phyloP scores from a whole-genome alignment of 768 basidiomycete genomes.

The Lactarius sp. region DNA sequence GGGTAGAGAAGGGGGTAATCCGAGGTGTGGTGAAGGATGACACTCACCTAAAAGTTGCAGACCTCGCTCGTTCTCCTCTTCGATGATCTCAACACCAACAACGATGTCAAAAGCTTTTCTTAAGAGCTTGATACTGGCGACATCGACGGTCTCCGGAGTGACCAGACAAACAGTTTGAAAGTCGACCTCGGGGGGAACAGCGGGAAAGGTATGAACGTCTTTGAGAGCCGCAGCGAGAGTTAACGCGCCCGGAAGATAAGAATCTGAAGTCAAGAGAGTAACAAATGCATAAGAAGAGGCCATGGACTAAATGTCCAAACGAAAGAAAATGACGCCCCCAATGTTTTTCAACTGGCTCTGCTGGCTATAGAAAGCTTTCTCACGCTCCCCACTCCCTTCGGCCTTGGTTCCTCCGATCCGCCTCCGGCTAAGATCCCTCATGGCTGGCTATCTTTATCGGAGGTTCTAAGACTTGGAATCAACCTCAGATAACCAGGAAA shows the following conservation, averaged over 20 bases:
- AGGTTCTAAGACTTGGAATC: neutral
- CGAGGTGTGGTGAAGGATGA: neutral
- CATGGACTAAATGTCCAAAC: conserved; percentile 40
- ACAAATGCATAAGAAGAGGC: conserved; percentile 74
- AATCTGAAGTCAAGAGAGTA: conserved; percentile 87
- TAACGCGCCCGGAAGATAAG: conserved; percentile 91
- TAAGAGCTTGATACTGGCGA: conserved; percentile 71
- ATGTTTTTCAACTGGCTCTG: conserved; percentile 7
- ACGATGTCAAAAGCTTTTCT: conserved; percentile 79
- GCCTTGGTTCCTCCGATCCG: conserved; percentile 7
- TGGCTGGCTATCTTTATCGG: neutral
- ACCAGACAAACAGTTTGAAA: conserved; percentile 87
- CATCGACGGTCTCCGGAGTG: conserved; percentile 90
- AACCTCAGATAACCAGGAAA: neutral
- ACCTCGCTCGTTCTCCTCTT: conserved; percentile 57
- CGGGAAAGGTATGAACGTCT: conserved; percentile 64
- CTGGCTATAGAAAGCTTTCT: conserved; percentile 19
- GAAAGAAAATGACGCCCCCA: neutral
- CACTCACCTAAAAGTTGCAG: conserved; percentile 79
- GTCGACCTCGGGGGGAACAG: conserved; percentile 54
- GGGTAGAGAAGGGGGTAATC: neutral
- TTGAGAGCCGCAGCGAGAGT: conserved; percentile 79
- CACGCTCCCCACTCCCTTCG: neutral
- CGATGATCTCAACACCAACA: conserved; percentile 88
- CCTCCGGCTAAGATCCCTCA: neutral